A percentile compares a stretch with the other conserved stretches of the same genome.
Conservation (phyloP, 768 basidiomycete genomes). For the Boletellus sp. region DNA sequence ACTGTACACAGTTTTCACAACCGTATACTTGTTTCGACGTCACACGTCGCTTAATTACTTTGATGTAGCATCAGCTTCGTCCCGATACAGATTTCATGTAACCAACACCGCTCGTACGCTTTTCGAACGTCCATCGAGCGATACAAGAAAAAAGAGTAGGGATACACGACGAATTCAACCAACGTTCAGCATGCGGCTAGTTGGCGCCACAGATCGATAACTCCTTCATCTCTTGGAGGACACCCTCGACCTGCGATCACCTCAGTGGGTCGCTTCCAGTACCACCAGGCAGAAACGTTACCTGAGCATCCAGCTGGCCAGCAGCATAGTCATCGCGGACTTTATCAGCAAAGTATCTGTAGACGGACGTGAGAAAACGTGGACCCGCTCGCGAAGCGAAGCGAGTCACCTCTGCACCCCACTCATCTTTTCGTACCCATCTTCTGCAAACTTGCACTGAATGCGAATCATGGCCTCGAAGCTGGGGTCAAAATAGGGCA, state of each 20-base stretch:
- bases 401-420: conserved; percentile 77
- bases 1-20: conserved; percentile 18
- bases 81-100: conserved; percentile 13
- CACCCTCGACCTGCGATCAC: conserved; percentile 74
- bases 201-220: conserved; percentile 84
- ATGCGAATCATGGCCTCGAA: conserved; percentile 99
- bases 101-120: conserved; percentile 3
- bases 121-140: background rate
- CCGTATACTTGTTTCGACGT: conserved; percentile 4
- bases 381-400: conserved; percentile 37
- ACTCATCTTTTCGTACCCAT: conserved; percentile 95
- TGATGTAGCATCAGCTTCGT: conserved; percentile 19
- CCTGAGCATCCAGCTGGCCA: conserved; percentile 93
- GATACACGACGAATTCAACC: conserved; percentile 5
- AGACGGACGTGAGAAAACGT: background rate
- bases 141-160: background rate
- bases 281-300: conserved; percentile 23
- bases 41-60: conserved; percentile 11
- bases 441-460: conserved; percentile 96
- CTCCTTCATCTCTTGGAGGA: conserved; percentile 96
- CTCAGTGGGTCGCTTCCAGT: background rate
- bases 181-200: conserved; percentile 9
- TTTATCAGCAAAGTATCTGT: conserved; percentile 82
- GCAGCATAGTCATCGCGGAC: conserved; percentile 97
- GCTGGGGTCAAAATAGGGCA: conserved; percentile 97